Percentiles rank a stretch among this genome's conserved stretches.
Evolutionary conservation across 345 rosid species (phyloP).

Genomic region (Populus simonii): DNA sequence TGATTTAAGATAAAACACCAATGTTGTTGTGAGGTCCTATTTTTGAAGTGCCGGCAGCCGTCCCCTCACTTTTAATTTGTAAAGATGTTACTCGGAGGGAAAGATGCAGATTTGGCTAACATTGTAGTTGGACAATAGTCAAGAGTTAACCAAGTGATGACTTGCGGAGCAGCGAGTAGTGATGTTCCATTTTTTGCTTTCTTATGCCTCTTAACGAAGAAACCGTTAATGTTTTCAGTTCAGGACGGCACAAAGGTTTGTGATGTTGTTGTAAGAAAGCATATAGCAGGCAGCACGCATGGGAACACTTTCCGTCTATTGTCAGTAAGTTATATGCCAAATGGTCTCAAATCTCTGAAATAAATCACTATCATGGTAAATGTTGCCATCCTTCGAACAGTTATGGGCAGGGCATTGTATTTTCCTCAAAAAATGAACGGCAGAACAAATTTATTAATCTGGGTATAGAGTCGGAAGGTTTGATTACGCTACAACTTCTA

Average conservation of each 20-base stretch:
- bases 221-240: not conserved
- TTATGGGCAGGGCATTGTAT: no score
- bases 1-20: slow-evolving; percentile 1
- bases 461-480: no score
- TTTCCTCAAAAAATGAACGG: no score
- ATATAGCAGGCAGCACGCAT: no score
- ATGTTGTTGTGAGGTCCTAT: slow-evolving; percentile 10
- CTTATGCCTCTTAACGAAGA: not conserved
- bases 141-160: slow-evolving; percentile 2
- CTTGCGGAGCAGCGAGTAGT: not conserved
- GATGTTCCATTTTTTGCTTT: not conserved
- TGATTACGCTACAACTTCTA: no score
- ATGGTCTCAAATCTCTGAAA: no score
- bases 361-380: no score
- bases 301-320: no score
- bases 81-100: slow-evolving; percentile 11
- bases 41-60: slow-evolving; percentile 12
- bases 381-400: no score
- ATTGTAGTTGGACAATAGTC: not conserved
- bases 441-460: no score
- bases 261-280: no score
- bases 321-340: not conserved
- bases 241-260: no score
- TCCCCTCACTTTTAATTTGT: slow-evolving; percentile 15
- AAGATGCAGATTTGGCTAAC: slow-evolving; percentile 18